Evolutionary conservation across 805 yeast species (phyloP).

Genomic region (Saccharomycopsis javanensis): DNA sequence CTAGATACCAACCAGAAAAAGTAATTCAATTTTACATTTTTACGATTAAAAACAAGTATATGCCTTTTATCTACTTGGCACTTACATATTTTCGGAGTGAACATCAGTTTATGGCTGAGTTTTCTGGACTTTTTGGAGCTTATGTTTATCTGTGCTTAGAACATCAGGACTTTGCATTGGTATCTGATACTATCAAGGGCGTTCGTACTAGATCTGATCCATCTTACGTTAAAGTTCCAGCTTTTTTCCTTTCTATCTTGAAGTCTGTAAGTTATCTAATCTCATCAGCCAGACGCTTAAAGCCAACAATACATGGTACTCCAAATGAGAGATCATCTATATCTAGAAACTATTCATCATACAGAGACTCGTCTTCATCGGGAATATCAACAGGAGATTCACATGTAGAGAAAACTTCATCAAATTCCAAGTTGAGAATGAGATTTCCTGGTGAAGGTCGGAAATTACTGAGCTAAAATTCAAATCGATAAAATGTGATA

Average conservation of each 20-base stretch:
- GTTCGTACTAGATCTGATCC: neutral
- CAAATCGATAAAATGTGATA: too few relatives aligned
- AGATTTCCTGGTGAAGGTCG: neutral
- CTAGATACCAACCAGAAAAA: neutral
- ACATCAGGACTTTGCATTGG: neutral
- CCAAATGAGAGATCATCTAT: too few relatives aligned
- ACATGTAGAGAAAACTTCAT: neutral
- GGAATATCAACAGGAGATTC: too few relatives aligned
- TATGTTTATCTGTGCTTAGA: conserved; percentile 2
- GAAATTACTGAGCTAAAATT: neutral
- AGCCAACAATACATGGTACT: too few relatives aligned
- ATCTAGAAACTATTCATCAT: too few relatives aligned
- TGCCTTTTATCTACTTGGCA: neutral
- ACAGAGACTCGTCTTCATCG: too few relatives aligned
- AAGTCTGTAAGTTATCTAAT: neutral
- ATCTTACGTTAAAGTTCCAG: neutral
- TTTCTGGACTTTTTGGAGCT: conserved; percentile 1
- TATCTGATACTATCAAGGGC: neutral
- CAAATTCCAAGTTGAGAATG: neutral
- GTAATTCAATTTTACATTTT: neutral
- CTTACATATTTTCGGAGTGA: neutral
- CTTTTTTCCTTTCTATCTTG: neutral
- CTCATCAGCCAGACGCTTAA: too few relatives aligned
- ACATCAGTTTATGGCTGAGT: neutral
- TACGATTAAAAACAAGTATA: neutral